Evolutionary conservation across 208 protist genomes (phyloP), one percentile per base, ranked within the genome.

Genomic region (Angomonas deanei): DNA sequence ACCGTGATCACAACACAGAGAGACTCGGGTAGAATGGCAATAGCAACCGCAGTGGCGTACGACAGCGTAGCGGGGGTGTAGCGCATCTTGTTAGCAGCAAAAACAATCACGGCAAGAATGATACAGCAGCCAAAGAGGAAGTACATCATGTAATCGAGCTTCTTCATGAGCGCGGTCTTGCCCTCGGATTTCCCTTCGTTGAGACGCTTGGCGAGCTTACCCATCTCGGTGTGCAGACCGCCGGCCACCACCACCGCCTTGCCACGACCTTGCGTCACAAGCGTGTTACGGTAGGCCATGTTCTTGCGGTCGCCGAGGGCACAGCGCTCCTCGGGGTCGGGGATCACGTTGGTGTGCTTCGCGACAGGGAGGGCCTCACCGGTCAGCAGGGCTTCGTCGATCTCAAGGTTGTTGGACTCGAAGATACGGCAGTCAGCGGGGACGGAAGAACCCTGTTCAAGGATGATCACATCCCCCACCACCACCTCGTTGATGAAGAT

Each of bases 391-490:
- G 92, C 90, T 65, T 98, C 96, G 64, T 98, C 96, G 34, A 93
- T 74, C 65, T 93, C 81, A 19, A 94, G 60, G 15, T 74, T 74
- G 60, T 88, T 92, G 11, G 64, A 85, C 23, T 93, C 79, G 36
- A 99, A 74, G 32, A 98, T 64, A 27, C 99, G 66, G 63, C 96
- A 97, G 78, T 99, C 98, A 23, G 96, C 97, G 27, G 92, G 86
- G 13, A 99, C 68, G 13, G 81, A 82, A 65, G 97, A 82, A 47
- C 97, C 98, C 46, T 88, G 75, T 27, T 91, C 80, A 8, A 99
- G 70, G 48, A 86, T 74, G 21, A 99, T 74, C 47, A 99, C 66
- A 70, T 99, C 98, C 53, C 98, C 97, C 15, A 99, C 94, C 17
- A 96, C 73, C 0, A 99, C 74, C 55, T 99, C 96, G 62, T 91